Base-by-base conservation (phyloP, 495 filamentous ascomycete genomes). In the Penicillium maclennaniae region DNA sequence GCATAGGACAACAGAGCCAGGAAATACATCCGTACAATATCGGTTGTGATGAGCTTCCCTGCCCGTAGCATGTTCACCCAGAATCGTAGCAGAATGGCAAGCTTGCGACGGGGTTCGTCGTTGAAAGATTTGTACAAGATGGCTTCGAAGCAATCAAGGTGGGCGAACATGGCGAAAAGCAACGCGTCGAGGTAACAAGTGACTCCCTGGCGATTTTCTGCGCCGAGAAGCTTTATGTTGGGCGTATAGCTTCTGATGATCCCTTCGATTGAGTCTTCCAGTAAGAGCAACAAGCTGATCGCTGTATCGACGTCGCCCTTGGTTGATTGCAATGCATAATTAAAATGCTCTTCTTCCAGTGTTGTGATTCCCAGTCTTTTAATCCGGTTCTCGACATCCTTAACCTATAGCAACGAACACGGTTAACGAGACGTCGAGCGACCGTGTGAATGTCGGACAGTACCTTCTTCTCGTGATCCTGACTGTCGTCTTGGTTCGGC, bases 161-260 rank as follows among this genome's bases (percentile, higher is more conserved):
- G 83, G 9, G 89, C 87, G 66, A 98, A 98, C 92, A 98, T 96
- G 51, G 93, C 88, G 62, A 96, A 97, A 2, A 98, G 82, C n/a
- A 97, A 71, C 1, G 92, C 79, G 63, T 97, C 93, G 1, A 96
- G 74, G 59, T 91, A 98, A 69, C 93, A 98, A 31, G 93, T 96
- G 19, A 93, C 90, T 17, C 80, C 83, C 16, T 85, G 78, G 41
- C 92, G 77, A 63, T 98, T 98, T 56, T 89, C 87, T 4, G 93
- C 93, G 1, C 93, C 93, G 2, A 91, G 73, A 68, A 97, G 82
- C 54, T 81, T 84, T 2, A 85, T 75, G 37, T 77, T 74, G 4
- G 87, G 78, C 20, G 88, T 79, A 65, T 90, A 92, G 6, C 78
- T 81, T 53, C 81, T 75, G 56, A 98, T 82, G 34, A 91, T 83